phyloP scores from a whole-genome alignment of 2,329 filamentous ascomycete genomes.

The Talaromyces albobiverticillius region DNA sequence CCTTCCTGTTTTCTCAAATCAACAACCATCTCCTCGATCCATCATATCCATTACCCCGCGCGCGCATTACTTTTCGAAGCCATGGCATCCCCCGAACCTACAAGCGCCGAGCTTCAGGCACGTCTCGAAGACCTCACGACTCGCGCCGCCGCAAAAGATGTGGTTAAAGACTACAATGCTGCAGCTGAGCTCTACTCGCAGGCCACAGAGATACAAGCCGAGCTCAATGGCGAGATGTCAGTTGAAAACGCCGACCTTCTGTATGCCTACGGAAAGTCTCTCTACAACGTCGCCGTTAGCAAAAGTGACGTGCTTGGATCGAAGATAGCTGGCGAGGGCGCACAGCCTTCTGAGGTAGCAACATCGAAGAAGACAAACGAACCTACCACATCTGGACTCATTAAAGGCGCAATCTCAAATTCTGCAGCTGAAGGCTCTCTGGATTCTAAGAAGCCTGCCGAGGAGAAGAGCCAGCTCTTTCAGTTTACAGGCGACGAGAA shows the following conservation, averaged over 20 bases:
- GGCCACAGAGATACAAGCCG: slow-evolving; percentile 84
- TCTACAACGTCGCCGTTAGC: slow-evolving; percentile 90
- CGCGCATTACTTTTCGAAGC: no score
- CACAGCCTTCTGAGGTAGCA: slow-evolving; percentile 46
- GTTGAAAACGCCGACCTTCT: slow-evolving; percentile 89
- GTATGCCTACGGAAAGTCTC: slow-evolving; percentile 87
- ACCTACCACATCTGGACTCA: slow-evolving; percentile 19
- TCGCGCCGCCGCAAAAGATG: slow-evolving; percentile 79
- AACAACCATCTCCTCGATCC: no score
- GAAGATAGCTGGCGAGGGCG: slow-evolving; percentile 59
- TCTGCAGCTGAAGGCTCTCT: slow-evolving; percentile 19
- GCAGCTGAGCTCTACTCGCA: slow-evolving; percentile 85
- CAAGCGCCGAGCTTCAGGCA: slow-evolving; percentile 48
- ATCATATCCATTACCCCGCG: no score
- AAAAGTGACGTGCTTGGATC: slow-evolving; percentile 94
- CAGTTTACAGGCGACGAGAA: slow-evolving; percentile 94
- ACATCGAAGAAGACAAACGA: slow-evolving; percentile 33
- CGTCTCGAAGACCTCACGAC: slow-evolving; percentile 75
- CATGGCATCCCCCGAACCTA: slow-evolving; percentile 18
- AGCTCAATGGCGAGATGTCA: slow-evolving; percentile 87
- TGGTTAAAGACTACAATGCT: slow-evolving; percentile 80
- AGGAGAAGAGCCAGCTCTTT: slow-evolving; percentile 65
- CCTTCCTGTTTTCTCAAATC: no score
- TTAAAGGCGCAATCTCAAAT: slow-evolving; percentile 26
- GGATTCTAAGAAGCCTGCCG: slow-evolving; percentile 17